A percentile compares a stretch with the other conserved stretches of the same genome.
Conservation (phyloP, 345 rosid genomes). For the Euphorbia tirucalli region DNA sequence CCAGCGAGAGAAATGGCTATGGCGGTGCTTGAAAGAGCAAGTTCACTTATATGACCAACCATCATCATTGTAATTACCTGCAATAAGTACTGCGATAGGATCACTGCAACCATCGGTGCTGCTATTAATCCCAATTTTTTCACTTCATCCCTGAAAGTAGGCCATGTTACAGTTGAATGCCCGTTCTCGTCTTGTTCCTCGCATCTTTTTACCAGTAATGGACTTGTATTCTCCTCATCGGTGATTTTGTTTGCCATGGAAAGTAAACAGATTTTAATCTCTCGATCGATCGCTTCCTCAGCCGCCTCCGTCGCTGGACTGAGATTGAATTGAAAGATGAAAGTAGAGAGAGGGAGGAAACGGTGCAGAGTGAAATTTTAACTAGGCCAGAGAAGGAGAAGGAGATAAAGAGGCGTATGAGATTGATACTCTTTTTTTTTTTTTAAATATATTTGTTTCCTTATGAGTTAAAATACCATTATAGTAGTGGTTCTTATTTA, state of each 20-base stretch:
- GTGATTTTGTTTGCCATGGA: background rate
- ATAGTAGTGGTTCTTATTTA: too few relatives aligned
- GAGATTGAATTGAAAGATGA: background rate
- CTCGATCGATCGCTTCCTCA: too few relatives aligned
- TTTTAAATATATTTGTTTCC: too few relatives aligned
- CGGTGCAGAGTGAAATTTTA: too few relatives aligned
- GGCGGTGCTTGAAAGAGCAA: slow-evolving; percentile 71
- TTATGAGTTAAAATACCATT: too few relatives aligned
- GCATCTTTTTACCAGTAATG: background rate
- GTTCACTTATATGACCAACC: slow-evolving; percentile 85
- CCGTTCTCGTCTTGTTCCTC: background rate
- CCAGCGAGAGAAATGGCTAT: slow-evolving; percentile 59
- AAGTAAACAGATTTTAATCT: too few relatives aligned
- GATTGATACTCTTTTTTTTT: too few relatives aligned
- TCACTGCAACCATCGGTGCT: slow-evolving; percentile 68
- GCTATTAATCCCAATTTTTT: slow-evolving; percentile 52
- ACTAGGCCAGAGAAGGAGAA: too few relatives aligned
- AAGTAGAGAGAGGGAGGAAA: too few relatives aligned
- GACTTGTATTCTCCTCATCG: background rate
- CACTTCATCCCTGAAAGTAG: slow-evolving; percentile 36
- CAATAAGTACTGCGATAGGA: slow-evolving; percentile 45
- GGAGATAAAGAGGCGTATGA: too few relatives aligned
- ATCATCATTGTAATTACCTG: slow-evolving; percentile 64
- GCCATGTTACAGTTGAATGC: slow-evolving; percentile 13
- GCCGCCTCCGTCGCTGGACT: too few relatives aligned